Conservation (phyloP, 1,284 basidiomycete species). For the Ustilago crameri region DNA sequence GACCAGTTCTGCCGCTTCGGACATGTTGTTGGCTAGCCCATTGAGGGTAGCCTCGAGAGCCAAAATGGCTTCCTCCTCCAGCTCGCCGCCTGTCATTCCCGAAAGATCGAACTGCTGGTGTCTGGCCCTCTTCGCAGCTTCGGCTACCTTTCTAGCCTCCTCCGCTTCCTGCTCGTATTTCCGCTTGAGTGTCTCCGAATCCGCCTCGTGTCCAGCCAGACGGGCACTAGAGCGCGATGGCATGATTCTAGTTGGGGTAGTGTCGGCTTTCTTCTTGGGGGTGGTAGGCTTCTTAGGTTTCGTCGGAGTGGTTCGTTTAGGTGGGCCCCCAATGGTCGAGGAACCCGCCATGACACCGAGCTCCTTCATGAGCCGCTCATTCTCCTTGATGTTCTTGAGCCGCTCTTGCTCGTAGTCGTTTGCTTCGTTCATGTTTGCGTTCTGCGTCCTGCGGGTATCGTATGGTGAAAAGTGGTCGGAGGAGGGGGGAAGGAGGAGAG, state of each 20-base stretch:
- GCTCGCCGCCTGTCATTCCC: conserved; percentile 39
- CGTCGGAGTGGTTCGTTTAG: conserved; percentile 26
- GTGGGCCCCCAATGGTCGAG: conserved; percentile 37
- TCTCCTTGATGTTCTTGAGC: conserved; percentile 63
- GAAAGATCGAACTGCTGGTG: conserved; percentile 54
- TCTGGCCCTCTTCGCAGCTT: conserved; percentile 50
- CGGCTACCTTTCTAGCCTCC: conserved; percentile 36
- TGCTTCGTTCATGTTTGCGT: conserved; percentile 32
- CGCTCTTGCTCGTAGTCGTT: conserved; percentile 61
- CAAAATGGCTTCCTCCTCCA: conserved; percentile 36
- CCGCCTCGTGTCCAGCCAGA: conserved; percentile 52
- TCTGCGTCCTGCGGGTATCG: not conserved
- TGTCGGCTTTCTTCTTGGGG: conserved; percentile 31
- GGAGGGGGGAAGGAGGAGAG: not conserved
- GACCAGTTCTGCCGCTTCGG: conserved; percentile 30
- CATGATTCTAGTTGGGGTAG: conserved; percentile 30
- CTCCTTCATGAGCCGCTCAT: conserved; percentile 62
- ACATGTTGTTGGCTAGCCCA: conserved; percentile 18
- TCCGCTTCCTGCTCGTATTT: conserved; percentile 56
- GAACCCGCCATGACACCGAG: conserved; percentile 57
- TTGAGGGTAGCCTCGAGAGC: conserved; percentile 35
- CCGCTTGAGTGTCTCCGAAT: conserved; percentile 51
- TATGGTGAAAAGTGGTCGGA: not conserved
- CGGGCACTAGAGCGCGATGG: conserved; percentile 53
- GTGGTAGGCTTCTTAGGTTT: conserved; percentile 38